phyloP scores from a whole-genome alignment of 768 basidiomycete genomes.

The Dentipellis fragilis region DNA sequence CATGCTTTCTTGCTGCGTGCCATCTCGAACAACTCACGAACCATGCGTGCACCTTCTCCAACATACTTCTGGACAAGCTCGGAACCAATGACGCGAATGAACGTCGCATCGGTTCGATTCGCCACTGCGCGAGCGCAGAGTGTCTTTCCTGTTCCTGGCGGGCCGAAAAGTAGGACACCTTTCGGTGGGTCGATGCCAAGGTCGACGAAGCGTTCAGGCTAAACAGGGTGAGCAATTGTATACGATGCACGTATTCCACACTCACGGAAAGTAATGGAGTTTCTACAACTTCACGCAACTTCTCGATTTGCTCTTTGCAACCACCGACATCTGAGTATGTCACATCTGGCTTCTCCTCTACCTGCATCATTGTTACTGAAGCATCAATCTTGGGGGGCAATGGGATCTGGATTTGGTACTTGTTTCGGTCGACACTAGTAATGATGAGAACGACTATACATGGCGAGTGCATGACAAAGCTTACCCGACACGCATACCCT shows the following conservation, averaged over 20 bases:
- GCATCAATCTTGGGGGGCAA: constrained; percentile 98
- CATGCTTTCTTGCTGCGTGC: constrained; percentile 97
- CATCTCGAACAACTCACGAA: constrained; percentile 98
- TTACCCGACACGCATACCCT: constrained; percentile 99
- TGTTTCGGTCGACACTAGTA: constrained; percentile 80
- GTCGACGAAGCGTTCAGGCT: constrained; percentile 99
- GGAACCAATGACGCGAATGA: constrained; percentile 98
- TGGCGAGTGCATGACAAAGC: constrained; percentile 17
- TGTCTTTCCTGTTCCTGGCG: constrained; percentile 97
- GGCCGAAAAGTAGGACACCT: constrained; percentile 91
- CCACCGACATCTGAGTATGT: constrained; percentile 98
- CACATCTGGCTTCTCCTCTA: constrained; percentile 96
- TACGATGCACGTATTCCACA: constrained; percentile 4
- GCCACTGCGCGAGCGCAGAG: constrained; percentile 97
- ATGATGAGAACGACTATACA: background rate
- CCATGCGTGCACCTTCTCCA: constrained; percentile 98
- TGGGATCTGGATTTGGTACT: constrained; percentile 99
- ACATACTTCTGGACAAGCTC: constrained; percentile 99
- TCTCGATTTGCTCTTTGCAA: constrained; percentile 99
- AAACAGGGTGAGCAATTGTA: constrained; percentile 1
- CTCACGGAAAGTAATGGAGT: constrained; percentile 87
- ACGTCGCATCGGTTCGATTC: constrained; percentile 96
- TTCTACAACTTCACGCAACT: constrained; percentile 96
- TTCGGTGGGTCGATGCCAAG: constrained; percentile 99
- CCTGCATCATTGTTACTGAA: constrained; percentile 99